Percentiles rank a stretch among this genome's conserved stretches.
These are phyloP conservation scores for Balakata baccata DNA, from an alignment of 345 rosid genomes.

Conservation along the genomic window DNA sequence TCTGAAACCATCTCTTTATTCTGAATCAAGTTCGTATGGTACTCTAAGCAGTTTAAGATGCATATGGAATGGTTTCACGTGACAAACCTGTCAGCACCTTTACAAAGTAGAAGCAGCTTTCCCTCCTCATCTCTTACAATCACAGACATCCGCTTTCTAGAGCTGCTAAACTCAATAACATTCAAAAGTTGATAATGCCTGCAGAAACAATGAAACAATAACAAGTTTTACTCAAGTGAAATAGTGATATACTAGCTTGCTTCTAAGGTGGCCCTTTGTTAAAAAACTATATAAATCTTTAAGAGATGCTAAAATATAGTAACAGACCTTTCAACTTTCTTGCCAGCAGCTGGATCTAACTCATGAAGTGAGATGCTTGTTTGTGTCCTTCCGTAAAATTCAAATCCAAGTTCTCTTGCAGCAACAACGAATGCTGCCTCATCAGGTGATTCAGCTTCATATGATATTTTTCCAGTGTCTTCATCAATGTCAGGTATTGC, in stretches of 20 bases:
- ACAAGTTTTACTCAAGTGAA: background rate
- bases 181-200: constrained; percentile 68
- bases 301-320: constrained; percentile 3
- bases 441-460: constrained; percentile 97
- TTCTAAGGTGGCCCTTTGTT: background rate
- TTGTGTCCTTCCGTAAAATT: constrained; percentile 76
- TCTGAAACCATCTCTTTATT: background rate
- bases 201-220: constrained; percentile 28
- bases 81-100: constrained; percentile 96
- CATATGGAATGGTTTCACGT: constrained; percentile 9
- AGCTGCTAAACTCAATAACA: constrained; percentile 75
- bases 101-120: constrained; percentile 70
- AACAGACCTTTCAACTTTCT: constrained; percentile 54
- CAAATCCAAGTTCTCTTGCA: constrained; percentile 88
- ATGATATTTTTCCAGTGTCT: constrained; percentile 58
- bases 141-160: constrained; percentile 88
- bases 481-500: constrained; percentile 88
- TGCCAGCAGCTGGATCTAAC: constrained; percentile 53
- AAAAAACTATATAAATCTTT: background rate
- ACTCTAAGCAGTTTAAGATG: background rate
- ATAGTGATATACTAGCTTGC: background rate
- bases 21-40: background rate
- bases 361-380: constrained; percentile 63
- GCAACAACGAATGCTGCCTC: constrained; percentile 96
- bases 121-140: constrained; percentile 66